Evolutionary conservation across 1,284 basidiomycete genomes (phyloP).

Genomic region (Thelephora terrestris): DNA sequence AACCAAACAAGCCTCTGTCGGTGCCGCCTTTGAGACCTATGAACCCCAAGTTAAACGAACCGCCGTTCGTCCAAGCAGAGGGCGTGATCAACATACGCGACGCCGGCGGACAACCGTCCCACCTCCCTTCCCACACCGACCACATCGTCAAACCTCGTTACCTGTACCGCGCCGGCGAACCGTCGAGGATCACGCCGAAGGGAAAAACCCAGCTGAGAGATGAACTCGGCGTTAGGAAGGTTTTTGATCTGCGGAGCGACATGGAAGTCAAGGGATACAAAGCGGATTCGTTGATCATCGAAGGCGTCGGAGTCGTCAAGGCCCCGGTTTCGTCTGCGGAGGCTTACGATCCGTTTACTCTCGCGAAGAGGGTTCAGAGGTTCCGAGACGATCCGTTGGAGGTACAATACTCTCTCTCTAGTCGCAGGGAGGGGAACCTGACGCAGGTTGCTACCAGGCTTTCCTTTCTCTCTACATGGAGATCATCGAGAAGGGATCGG

Average conservation of each 20-base stretch:
- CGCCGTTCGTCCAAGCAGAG: slow-evolving; percentile 31
- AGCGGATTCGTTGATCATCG: slow-evolving; percentile 20
- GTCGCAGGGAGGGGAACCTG: not conserved
- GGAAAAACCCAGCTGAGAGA: slow-evolving; percentile 26
- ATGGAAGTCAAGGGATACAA: slow-evolving; percentile 26
- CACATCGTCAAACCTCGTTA: slow-evolving; percentile 21
- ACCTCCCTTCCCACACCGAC: not conserved
- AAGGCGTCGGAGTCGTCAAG: slow-evolving; percentile 24
- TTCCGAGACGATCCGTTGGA: slow-evolving; percentile 22
- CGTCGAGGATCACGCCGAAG: slow-evolving; percentile 24
- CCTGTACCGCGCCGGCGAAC: slow-evolving; percentile 33
- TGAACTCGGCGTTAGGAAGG: slow-evolving; percentile 25
- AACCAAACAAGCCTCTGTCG: no score
- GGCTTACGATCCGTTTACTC: slow-evolving; percentile 22
- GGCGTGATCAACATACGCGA: slow-evolving; percentile 32
- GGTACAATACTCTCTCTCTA: slow-evolving; percentile 3
- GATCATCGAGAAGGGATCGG: slow-evolving; percentile 24
- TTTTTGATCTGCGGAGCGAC: slow-evolving; percentile 34
- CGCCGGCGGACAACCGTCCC: slow-evolving; percentile 21
- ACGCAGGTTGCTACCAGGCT: slow-evolving; percentile 16
- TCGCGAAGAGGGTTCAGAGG: slow-evolving; percentile 18
- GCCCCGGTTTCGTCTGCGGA: slow-evolving; percentile 20
- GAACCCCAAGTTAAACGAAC: slow-evolving; percentile 9
- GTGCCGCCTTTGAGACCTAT: no score
- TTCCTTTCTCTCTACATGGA: slow-evolving; percentile 25